Base-by-base conservation (phyloP, 2,329 filamentous ascomycete genomes). In the Ilyonectria destructans region DNA sequence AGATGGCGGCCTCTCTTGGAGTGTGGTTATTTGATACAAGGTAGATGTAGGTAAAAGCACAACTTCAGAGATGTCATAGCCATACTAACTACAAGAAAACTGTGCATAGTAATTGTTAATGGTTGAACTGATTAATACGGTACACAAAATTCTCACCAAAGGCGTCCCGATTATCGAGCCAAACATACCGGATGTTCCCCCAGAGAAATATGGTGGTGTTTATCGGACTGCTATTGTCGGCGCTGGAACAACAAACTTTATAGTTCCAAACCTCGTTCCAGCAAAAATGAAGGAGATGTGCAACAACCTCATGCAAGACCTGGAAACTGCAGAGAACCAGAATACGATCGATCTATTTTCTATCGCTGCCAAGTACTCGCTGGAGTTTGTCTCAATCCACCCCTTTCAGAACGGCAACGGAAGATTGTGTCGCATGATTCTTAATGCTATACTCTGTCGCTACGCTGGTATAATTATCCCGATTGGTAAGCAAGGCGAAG, bases 351-450 rank as follows among this genome's bases (percentile, higher is more conserved):
- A 80, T n/a, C 77, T 77, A 0, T 77, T 80, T 35, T 79, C 76
- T 0, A 43, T 80, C 1, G 77, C 76, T 0, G 46, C 77, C 0
- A 79, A 80, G 12, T 77, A 77, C 17, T 76, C 75, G 0, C 60
- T 77, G 2, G 56, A 70, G 3, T 80, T 83, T 37, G 77, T 83
- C 13, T 74, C 75, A 7, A 83, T 83, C 2, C 81, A 84, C 12
- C 82, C 80, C 0, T 84, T 84, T 29, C 73, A 75, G 12, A 80
- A 83, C 31, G 81, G 81, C 0, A 84, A 84, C 31, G 81, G 81
- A 0, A 67, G 81, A 2, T 75, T 78, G 69, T 82, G 80, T 45
- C 75, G 80, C 0, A 72, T 84, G 13, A 74, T 84, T 2, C 72
- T 83, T 0, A 84, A 83, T 17, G 74, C 74, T 0, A 74, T 84